These are phyloP conservation scores for Panus rudis DNA, from an alignment of 768 basidiomycete genomes.

Conservation along the genomic window DNA sequence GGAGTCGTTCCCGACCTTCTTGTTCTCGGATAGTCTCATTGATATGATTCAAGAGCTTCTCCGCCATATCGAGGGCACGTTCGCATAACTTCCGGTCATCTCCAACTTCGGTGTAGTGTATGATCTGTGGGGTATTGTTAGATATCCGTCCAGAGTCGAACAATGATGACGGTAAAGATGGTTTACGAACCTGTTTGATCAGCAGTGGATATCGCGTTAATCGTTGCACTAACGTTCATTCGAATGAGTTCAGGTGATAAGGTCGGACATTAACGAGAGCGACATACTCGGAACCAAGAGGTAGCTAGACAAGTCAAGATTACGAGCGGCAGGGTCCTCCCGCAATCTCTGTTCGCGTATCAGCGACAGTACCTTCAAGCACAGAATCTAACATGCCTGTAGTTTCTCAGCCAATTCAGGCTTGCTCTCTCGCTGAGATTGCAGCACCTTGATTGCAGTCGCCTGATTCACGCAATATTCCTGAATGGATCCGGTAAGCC, in stretches of 20 bases:
- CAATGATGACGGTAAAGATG: not conserved
- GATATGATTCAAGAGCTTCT: conserved; percentile 69
- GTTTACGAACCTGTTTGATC: conserved; percentile 62
- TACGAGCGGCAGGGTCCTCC: conserved; percentile 71
- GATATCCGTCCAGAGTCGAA: not conserved
- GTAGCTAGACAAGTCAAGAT: conserved; percentile 86
- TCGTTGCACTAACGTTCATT: conserved; percentile 68
- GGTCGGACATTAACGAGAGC: not conserved
- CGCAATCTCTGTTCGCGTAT: conserved; percentile 49
- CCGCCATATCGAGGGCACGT: conserved; percentile 53
- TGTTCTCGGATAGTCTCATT: conserved; percentile 86
- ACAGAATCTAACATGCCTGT: conserved; percentile 38
- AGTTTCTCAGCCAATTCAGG: conserved; percentile 58
- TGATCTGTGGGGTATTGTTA: conserved; percentile 39
- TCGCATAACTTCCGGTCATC: conserved; percentile 53
- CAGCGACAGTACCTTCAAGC: conserved; percentile 1
- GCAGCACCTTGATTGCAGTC: conserved; percentile 68
- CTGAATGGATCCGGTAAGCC: conserved; percentile 28
- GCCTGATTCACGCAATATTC: conserved; percentile 89
- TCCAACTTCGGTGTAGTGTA: conserved; percentile 68
- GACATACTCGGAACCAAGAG: conserved; percentile 81
- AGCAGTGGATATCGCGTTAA: conserved; percentile 91
- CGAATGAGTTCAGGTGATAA: not conserved
- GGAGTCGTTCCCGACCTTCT: conserved; percentile 74
- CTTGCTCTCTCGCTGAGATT: conserved; percentile 64